Evolutionary conservation across 2,329 filamentous ascomycete species (phyloP), one percentile per base, ranked within the genome.

Genomic region (Pseudogymnoascus sp.): DNA sequence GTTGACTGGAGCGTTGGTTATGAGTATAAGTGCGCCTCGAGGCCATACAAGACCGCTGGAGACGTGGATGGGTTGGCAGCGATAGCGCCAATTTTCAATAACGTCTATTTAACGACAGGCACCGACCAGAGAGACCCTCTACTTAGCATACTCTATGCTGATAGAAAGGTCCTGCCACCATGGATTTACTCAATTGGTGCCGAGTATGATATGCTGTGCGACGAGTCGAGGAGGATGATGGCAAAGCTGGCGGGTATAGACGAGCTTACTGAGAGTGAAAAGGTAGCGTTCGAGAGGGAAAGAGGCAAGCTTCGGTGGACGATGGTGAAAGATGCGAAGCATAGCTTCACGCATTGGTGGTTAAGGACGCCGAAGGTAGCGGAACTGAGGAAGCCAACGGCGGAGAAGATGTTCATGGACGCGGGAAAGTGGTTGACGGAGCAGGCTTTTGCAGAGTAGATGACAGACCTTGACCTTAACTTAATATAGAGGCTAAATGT

Each of bases 1-100:
- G 68, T 76, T 5, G 78, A 81, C 65, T 74, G 76, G 20, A 70
- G 70, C 4, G 64, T 74, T 11, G 47, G 67, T 1, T 54, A 65
- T 6, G 65, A 68, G n/a, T 62, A 68, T 41, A 74, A 76, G 64
- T 41, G 66, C 20, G 60, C 64, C 25, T 63, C 62, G 3, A 65
- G 69, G 30, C 70, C 75, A 4, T 70, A 72, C 41, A 77, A 74
- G 64, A 61, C 62, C 39, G 41, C 61, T 20, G 47, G 60, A 35
- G 62, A 65, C 9, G 41, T 60, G 18, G 66, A 66, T 50, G 60
- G 60, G 25, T 43, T 70, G 14, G 65, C 62, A 14, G 4, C n/a
- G 11, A 39, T 59, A 8, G 63, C 32, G 4, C 59, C 60, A 6
- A 18, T 65, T 6, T 64, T 66, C 14, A 61, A 62, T 25, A 64